Base-by-base conservation (phyloP, 805 yeast genomes). In the Starmerella bombicola region DNA sequence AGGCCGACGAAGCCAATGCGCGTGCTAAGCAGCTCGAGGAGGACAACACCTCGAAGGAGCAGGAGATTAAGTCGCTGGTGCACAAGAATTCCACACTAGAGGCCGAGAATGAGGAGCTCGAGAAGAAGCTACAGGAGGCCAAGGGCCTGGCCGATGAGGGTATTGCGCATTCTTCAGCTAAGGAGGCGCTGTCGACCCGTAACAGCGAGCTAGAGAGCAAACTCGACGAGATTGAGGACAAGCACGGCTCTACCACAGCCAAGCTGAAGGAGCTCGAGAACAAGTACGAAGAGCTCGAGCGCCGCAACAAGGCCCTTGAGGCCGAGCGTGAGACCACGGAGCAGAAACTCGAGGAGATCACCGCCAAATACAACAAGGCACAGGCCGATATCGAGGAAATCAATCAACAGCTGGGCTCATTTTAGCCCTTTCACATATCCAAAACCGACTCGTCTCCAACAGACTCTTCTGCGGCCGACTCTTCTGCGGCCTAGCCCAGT, bases 381-480 rank as follows among this genome's bases (percentile, higher is more conserved):
- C 80, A 83, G 73, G 75, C 81, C 53, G 98, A 91, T 68, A 74
- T 91, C 69, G 97, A 91, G 56, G 95, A 86, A 68, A 86, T 91
- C 69, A 79, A 85, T 63, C 84, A 85, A 62, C 95, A 93, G 69
- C 79, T 91, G 66, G 97, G 91, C 67, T 75, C 61, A 41, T 56
- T 66, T 50, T 65, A 32, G n/a, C 26, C 6, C n/a, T 16, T 31
- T 16, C 34, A 18, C 9, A 8, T 58, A 52, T n/a, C 5, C 18
- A 13, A 24, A 13, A 13, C n/a, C n/a, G n/a, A n/a, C n/a, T n/a
- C n/a, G n/a, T n/a, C n/a, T n/a, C n/a, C n/a, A n/a, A n/a, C n/a
- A n/a, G n/a, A n/a, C n/a, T n/a, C n/a, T n/a, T n/a, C n/a, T n/a
- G n/a, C n/a, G n/a, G n/a, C n/a, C n/a, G n/a, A n/a, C n/a, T n/a